Evolutionary conservation across 306 rosid species (phyloP).

Genomic region (Pyrus bretschneideri): DNA sequence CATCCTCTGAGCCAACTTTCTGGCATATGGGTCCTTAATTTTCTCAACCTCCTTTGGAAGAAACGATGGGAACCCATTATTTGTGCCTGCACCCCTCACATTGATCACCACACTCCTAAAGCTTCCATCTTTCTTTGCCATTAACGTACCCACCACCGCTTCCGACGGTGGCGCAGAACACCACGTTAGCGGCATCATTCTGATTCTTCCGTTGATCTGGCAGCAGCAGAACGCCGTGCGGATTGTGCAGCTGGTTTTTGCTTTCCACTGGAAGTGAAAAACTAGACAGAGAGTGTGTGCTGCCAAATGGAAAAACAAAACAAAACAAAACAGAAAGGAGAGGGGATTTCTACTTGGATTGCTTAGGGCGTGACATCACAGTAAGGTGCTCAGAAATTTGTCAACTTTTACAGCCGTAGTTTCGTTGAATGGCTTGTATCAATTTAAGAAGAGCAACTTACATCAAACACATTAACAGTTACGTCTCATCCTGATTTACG

Average conservation of each 20-base stretch:
- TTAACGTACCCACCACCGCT: not conserved
- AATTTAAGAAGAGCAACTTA: too few species aligned
- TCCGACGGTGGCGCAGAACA: not conserved
- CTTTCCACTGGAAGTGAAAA: not conserved
- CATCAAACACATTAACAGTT: too few species aligned
- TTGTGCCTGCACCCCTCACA: not conserved
- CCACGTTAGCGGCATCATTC: constrained; percentile 9
- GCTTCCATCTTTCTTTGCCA: constrained; percentile 16
- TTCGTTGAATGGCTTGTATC: too few species aligned
- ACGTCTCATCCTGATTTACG: too few species aligned
- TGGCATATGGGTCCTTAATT: constrained; percentile 65
- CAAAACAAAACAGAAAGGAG: not conserved
- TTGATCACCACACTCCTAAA: not conserved
- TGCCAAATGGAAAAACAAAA: not conserved
- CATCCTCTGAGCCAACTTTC: constrained; percentile 64
- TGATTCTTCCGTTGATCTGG: not conserved
- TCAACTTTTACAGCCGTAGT: too few species aligned
- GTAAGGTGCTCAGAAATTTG: too few species aligned
- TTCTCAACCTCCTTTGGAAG: constrained; percentile 58
- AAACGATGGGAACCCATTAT: constrained; percentile 48
- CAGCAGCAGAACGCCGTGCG: not conserved
- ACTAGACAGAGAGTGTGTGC: not conserved
- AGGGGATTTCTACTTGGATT: not conserved
- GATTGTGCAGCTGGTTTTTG: not conserved
- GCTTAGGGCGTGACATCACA: too few species aligned